A percentile compares a stretch with the other conserved stretches of the same genome.
Conservation (phyloP, 306 rosid genomes). For the Cicer pinnatifidum region DNA sequence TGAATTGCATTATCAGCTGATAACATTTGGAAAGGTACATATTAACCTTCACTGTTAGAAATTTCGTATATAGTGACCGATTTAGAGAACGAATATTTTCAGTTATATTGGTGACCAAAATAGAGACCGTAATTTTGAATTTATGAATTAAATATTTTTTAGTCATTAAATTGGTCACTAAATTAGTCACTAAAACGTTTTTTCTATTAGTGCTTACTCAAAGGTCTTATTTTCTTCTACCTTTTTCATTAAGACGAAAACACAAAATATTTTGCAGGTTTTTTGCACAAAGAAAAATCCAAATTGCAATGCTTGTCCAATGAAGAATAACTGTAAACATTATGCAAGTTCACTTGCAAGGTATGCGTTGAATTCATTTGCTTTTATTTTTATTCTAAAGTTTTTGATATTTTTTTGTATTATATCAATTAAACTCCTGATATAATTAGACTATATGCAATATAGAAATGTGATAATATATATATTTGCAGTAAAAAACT, state of each 20-base stretch:
- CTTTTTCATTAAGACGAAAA: not conserved
- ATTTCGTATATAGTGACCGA: too few relatives aligned
- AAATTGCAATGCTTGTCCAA: slow-evolving; percentile 76
- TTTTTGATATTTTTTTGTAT: not conserved
- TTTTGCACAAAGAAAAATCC: slow-evolving; percentile 68
- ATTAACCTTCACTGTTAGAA: not conserved
- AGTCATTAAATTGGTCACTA: too few relatives aligned
- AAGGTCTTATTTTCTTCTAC: not conserved
- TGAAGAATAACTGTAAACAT: slow-evolving; percentile 61
- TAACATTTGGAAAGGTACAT: slow-evolving; percentile 83
- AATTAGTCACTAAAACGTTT: too few relatives aligned
- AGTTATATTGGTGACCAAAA: too few relatives aligned
- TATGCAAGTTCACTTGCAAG: slow-evolving; percentile 63
- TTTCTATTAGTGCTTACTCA: too few relatives aligned
- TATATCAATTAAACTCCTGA: not conserved
- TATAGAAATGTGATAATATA: not conserved
- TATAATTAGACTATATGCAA: not conserved
- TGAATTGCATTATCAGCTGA: slow-evolving; percentile 76
- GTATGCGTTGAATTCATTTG: slow-evolving; percentile 44
- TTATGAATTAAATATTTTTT: too few relatives aligned
- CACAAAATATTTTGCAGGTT: slow-evolving; percentile 50
- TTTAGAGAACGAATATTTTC: too few relatives aligned
- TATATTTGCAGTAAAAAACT: slow-evolving; percentile 47
- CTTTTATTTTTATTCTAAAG: not conserved
- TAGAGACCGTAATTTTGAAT: too few relatives aligned